Evolutionary conservation across 2,329 filamentous ascomycete species (phyloP), one percentile per base, ranked within the genome.

Genomic region (Dendryphion nanum): DNA sequence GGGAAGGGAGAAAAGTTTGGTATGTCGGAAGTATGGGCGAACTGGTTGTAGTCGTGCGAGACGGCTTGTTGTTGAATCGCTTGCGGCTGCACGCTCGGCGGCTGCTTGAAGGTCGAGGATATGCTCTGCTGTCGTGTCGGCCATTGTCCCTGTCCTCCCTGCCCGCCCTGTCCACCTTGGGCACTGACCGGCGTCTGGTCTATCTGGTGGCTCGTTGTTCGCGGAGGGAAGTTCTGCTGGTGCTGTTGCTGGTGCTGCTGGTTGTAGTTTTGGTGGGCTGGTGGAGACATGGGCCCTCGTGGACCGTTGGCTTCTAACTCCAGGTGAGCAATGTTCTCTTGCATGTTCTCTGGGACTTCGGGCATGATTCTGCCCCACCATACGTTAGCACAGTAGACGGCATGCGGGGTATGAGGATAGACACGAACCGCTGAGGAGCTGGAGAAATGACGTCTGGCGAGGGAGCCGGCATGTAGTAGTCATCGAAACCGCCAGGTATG

Each of bases 341-440:
- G 89, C 81, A 98, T 96, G 70, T 95, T 91, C 69, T 91, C 86
- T 53, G 91, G 89, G 51, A 96, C 89, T 76, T 96, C 89, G 64
- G 89, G 87, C 82, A 91, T 95, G 60, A 94, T 82, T 73, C 89
- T 95, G 40, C 44, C 38, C 39, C 24, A 37, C 29, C 18, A 28
- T 50, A 55, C 47, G 57, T 62, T 57, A 61, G 61, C 59, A 53
- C 12, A 33, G 23, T 8, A n/a, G 23, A n/a, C 10, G 23, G n/a
- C 23, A n/a, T 45, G 48, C 42, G 47, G 39, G 41, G 40, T 41
- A 50, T 43, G 41, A 35, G 37, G 33, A 33, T 32, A 37, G 38
- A 46, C 44, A 63, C 74, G 54, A 69, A 84, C 82, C 83, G 77
- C 71, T 86, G 82, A 47, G 83, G 83, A 55, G 80, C 76, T 38